phyloP scores from a whole-genome alignment of 306 rosid species.

The Citrullus colocynthis region DNA sequence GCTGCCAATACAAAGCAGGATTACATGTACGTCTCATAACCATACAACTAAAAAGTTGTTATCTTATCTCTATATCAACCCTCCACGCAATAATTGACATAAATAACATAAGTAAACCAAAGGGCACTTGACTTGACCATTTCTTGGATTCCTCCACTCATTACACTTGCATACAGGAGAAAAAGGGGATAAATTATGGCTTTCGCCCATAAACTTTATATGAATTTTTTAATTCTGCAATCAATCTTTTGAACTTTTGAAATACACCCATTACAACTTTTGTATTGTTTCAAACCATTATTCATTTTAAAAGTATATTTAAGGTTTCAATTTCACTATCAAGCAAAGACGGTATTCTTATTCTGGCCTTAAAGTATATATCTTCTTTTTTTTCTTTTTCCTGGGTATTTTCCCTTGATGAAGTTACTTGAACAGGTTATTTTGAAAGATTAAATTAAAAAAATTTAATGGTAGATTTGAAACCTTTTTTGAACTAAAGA shows the following conservation, averaged over 20 bases:
- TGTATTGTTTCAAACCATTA: not conserved
- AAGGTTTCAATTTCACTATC: not conserved
- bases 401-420: not conserved
- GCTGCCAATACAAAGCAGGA: slow-evolving; percentile 45
- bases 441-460: not conserved
- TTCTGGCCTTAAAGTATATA: not conserved
- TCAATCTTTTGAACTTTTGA: not conserved
- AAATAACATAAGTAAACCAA: slow-evolving; percentile 1
- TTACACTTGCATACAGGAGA: not conserved
- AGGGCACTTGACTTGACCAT: not conserved
- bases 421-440: not conserved
- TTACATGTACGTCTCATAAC: slow-evolving; percentile 9
- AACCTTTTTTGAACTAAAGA: not conserved
- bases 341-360: not conserved
- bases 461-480: not conserved
- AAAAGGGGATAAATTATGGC: not conserved
- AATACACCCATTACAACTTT: not conserved
- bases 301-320: not conserved
- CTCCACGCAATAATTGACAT: slow-evolving; percentile 6
- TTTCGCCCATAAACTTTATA: not conserved
- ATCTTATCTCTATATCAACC: slow-evolving; percentile 6
- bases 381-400: not conserved
- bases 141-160: slow-evolving; percentile 1
- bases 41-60: not conserved
- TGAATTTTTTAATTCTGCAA: not conserved